Conservation (phyloP, 169 alveolate genomes). For the Plasmodium vivax region DNA sequence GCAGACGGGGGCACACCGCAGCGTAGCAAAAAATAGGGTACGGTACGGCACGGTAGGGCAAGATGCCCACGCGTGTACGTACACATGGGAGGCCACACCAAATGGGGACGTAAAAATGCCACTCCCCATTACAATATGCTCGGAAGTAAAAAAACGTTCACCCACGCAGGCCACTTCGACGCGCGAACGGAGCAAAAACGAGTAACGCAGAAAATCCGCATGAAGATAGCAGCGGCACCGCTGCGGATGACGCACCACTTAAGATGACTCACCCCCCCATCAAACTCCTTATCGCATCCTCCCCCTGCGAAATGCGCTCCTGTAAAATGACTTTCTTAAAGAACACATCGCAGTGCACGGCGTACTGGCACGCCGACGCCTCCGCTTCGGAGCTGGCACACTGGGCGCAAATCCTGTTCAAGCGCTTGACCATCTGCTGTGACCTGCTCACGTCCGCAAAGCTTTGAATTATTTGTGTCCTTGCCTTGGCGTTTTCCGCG, state of each 20-base stretch:
- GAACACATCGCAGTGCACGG: slow-evolving; percentile 77
- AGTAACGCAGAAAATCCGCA: not conserved
- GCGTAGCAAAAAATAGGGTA: not conserved
- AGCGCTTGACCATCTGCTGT: slow-evolving; percentile 42
- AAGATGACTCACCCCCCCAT: not conserved
- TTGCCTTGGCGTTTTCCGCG: not conserved
- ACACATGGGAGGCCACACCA: not conserved
- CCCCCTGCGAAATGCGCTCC: slow-evolving; percentile 54
- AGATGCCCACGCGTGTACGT: not conserved
- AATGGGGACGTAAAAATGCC: not conserved
- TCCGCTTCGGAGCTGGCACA: slow-evolving; percentile 77
- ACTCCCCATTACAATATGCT: not conserved
- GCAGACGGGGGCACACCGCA: not conserved
- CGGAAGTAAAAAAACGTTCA: not conserved
- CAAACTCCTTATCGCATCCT: slow-evolving; percentile 28
- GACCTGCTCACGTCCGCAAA: slow-evolving; percentile 40
- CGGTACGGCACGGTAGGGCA: not conserved
- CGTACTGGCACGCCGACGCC: slow-evolving; percentile 77
- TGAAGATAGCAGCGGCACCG: not conserved
- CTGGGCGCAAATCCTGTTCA: slow-evolving; percentile 69
- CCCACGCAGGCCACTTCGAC: not conserved
- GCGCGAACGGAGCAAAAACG: not conserved
- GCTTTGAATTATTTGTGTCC: slow-evolving; percentile 52
- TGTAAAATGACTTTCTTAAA: slow-evolving; percentile 48
- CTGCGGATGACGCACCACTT: not conserved